These are phyloP conservation scores for Dactylella cylindrospora DNA, from an alignment of 2,329 filamentous ascomycete species.

Conservation along the genomic window DNA sequence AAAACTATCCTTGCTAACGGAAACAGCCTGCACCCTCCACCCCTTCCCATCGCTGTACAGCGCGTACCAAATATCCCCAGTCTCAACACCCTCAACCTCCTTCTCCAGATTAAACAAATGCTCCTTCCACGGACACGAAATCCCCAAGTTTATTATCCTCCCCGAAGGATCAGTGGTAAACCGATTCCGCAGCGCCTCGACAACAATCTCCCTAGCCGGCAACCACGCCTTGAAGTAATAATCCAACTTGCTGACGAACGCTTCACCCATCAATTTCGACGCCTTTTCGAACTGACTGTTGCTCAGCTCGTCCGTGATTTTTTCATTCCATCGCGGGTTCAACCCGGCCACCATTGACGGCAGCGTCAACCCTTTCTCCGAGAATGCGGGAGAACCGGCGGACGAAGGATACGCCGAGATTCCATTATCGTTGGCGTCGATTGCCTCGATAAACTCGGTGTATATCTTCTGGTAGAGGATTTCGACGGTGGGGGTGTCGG, in stretches of 20 bases:
- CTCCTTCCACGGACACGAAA: slow-evolving; percentile 91
- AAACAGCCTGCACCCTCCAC: slow-evolving; percentile 93
- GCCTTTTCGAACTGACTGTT: slow-evolving; percentile 77
- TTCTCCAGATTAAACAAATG: slow-evolving; percentile 87
- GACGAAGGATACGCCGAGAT: slow-evolving; percentile 77
- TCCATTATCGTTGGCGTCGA: slow-evolving; percentile 97
- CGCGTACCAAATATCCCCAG: slow-evolving; percentile 71
- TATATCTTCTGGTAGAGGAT: slow-evolving; percentile 87
- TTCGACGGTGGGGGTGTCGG: slow-evolving; percentile 67
- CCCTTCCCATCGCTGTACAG: slow-evolving; percentile 79
- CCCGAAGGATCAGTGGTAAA: slow-evolving; percentile 69
- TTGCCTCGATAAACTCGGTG: slow-evolving; percentile 87
- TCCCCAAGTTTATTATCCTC: slow-evolving; percentile 77
- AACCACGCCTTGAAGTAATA: slow-evolving; percentile 78
- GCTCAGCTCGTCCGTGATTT: slow-evolving; percentile 66
- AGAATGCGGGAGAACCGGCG: slow-evolving; percentile 73
- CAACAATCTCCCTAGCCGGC: slow-evolving; percentile 78
- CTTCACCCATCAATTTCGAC: slow-evolving; percentile 80
- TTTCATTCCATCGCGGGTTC: slow-evolving; percentile 80
- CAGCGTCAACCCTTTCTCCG: slow-evolving; percentile 77
- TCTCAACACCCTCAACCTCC: slow-evolving; percentile 55
- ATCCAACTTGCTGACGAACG: slow-evolving; percentile 78
- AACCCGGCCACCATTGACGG: slow-evolving; percentile 78
- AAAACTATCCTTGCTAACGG: slow-evolving; percentile 80
- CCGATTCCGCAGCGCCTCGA: slow-evolving; percentile 71